Conservation (phyloP, 2,329 filamentous ascomycete genomes). For the Clonostachys rhizophaga region DNA sequence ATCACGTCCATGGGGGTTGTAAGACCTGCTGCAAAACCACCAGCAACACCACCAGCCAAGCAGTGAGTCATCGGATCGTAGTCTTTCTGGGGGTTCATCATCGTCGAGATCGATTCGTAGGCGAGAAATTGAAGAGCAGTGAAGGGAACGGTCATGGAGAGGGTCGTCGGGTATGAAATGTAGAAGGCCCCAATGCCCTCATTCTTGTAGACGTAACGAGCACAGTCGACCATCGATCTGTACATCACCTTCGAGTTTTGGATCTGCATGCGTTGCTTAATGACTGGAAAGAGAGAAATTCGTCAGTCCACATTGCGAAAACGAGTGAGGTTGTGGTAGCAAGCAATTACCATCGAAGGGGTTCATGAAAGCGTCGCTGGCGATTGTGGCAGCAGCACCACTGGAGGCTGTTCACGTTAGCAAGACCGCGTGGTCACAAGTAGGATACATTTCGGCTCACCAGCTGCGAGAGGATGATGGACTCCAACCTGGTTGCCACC, state of each 20-base stretch:
- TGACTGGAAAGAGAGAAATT: constrained; percentile 54
- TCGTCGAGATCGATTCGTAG: constrained; percentile 93
- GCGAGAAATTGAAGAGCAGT: constrained; percentile 96
- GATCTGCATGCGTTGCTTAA: constrained; percentile 99
- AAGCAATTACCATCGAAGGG: constrained; percentile 81
- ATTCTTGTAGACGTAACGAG: constrained; percentile 76
- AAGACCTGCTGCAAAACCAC: constrained; percentile 86
- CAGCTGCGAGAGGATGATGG: constrained; percentile 90
- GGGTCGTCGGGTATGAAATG: constrained; percentile 94
- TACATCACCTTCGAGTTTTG: constrained; percentile 87
- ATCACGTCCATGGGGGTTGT: constrained; percentile 98
- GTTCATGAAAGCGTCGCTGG: constrained; percentile 98
- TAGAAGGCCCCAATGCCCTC: constrained; percentile 94
- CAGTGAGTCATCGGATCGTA: constrained; percentile 96
- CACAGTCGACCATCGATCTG: constrained; percentile 81
- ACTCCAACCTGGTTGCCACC: constrained; percentile 84
- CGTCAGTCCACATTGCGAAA: not conserved
- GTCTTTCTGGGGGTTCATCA: constrained; percentile 78
- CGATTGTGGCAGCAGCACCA: constrained; percentile 91
- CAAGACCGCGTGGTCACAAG: not conserved
- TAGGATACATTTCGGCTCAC: constrained; percentile 42
- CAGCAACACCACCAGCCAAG: constrained; percentile 84
- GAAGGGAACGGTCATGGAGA: constrained; percentile 98
- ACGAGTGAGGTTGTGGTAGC: not conserved
- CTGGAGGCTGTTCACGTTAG: constrained; percentile 62